phyloP scores from a whole-genome alignment of 2,329 filamentous ascomycete genomes.

The Pseudogymnoascus sp. region DNA sequence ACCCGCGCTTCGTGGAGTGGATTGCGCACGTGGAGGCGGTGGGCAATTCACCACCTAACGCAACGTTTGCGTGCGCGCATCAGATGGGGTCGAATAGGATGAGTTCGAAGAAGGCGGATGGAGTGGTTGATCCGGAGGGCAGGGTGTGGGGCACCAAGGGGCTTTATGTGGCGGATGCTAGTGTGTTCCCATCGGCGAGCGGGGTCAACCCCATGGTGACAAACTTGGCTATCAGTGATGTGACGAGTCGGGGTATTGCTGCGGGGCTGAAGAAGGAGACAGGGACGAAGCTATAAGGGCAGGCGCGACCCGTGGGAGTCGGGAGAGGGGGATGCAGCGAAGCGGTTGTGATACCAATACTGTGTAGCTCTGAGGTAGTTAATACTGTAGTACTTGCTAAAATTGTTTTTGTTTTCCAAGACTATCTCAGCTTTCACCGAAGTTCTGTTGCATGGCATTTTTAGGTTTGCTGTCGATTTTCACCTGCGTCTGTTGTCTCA shows the following conservation, averaged over 20 bases:
- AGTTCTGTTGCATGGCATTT: neutral
- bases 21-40: conserved; percentile 40
- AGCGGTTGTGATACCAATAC: neutral
- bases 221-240: conserved; percentile 60
- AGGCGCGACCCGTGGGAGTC: neutral
- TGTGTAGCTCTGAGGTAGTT: neutral
- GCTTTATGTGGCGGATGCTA: conserved; percentile 65
- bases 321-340: neutral
- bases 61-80: conserved; percentile 60
- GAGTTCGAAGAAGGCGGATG: conserved; percentile 40
- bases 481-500: neutral
- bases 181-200: conserved; percentile 66
- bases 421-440: neutral
- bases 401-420: neutral
- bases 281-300: neutral
- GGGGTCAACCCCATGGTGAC: conserved; percentile 81
- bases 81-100: conserved; percentile 76
- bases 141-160: conserved; percentile 57
- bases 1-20: conserved; percentile 55
- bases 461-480: neutral
- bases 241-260: conserved; percentile 51
- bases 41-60: conserved; percentile 42
- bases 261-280: conserved; percentile 32
- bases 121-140: conserved; percentile 51
- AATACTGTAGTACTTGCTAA: conserved; percentile 4